Conservation (phyloP, 2,329 filamentous ascomycete species). For the Penicillium fuscoglaucum region DNA sequence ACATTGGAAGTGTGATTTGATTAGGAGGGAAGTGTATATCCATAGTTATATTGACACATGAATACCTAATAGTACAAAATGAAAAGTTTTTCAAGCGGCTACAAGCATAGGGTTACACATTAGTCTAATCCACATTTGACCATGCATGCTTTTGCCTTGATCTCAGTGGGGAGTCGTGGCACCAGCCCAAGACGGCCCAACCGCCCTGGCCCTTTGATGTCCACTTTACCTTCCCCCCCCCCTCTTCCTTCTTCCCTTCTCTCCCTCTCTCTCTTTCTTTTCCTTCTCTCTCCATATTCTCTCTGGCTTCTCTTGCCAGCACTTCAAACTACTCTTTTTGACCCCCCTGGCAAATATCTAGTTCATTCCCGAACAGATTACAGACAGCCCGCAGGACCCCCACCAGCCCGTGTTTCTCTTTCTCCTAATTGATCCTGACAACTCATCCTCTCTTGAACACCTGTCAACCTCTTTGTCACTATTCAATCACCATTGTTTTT, state of each 20-base stretch:
- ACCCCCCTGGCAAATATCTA: not conserved
- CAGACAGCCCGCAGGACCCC: conserved; percentile 3
- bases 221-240: conserved; percentile 36
- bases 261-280: conserved; percentile 6
- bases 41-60: not conserved
- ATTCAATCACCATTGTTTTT: conserved; percentile 5
- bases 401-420: conserved; percentile 4
- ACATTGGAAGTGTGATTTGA: not conserved
- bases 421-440: conserved; percentile 7
- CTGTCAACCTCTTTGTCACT: conserved; percentile 2
- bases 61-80: not conserved
- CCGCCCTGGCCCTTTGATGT: conserved; percentile 25
- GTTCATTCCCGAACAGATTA: conserved; percentile 3
- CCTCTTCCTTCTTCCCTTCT: conserved; percentile 15
- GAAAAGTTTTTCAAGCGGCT: conserved; percentile 13
- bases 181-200: conserved; percentile 46
- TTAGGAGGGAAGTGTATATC: not conserved
- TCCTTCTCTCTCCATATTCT: conserved; percentile 7
- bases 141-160: conserved; percentile 33
- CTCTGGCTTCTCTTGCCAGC: conserved; percentile 6
- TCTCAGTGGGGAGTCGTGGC: conserved; percentile 43
- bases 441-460: conserved; percentile 4
- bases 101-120: conserved; percentile 19
- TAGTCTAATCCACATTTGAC: conserved; percentile 32
- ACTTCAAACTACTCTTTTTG: not conserved